Conservation (phyloP, 2,329 filamentous ascomycete species). For the Botrytis pseudocinerea region DNA sequence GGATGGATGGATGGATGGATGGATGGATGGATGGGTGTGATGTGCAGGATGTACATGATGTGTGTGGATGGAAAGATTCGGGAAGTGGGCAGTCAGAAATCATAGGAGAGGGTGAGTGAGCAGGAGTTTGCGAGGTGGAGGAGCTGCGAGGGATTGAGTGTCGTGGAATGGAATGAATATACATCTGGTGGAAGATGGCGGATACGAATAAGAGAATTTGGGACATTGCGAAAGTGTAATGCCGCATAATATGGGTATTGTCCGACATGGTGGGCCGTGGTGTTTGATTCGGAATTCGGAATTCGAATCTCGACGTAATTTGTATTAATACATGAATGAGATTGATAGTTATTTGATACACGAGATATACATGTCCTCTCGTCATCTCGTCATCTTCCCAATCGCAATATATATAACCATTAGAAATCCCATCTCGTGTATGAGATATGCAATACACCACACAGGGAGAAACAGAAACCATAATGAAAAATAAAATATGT, state of each 20-base stretch:
- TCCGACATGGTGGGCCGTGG: not conserved
- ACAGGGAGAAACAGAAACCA: not conserved
- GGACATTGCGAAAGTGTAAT: not conserved
- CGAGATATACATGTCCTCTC: too few species aligned
- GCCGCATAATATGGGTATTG: not conserved
- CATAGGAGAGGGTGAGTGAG: not conserved
- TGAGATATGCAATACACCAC: not conserved
- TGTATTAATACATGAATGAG: too few species aligned
- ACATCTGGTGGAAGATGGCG: too few species aligned
- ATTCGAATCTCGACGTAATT: not conserved
- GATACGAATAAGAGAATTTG: not conserved
- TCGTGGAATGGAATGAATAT: too few species aligned
- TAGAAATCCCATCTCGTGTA: too few species aligned
- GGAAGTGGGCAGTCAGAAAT: not conserved
- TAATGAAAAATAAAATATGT: not conserved
- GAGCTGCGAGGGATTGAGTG: not conserved
- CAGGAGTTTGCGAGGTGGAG: slow-evolving; percentile 4
- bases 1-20: not conserved
- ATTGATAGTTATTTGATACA: too few species aligned
- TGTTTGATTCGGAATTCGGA: not conserved
- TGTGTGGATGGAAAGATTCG: not conserved
- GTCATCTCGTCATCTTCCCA: too few species aligned
- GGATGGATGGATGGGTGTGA: not conserved
- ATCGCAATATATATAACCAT: too few species aligned
- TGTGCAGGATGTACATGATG: too few species aligned